Evolutionary conservation across 768 basidiomycete genomes (phyloP), one percentile per base, ranked within the genome.

Genomic region (Lactarius hengduanensis): DNA sequence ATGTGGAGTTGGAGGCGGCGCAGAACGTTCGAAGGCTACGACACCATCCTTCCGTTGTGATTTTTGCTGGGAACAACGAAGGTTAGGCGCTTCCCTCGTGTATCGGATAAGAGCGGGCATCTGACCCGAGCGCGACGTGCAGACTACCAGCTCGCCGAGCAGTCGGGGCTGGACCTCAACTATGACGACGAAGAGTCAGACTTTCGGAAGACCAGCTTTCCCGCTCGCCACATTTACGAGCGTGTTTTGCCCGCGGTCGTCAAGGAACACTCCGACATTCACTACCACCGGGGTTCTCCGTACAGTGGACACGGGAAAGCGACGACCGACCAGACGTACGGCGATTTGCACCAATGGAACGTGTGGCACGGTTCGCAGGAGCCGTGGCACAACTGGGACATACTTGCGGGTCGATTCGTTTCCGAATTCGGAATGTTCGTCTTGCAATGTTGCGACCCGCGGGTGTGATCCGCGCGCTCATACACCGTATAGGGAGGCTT

Each of bases 281-380:
- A 84, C 73, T 97, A 97, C 76, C 93, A 94, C 76, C 87, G 93
- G 54, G 86, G 85, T 40, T 94, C 91, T 20, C 96, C 96, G 0
- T 98, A 96, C 77, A 93, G 92, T 66, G 89, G 89, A 1, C 81
- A 84, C 53, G 92, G 91, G 6, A 87, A 88, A 69, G 77, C 77
- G 8, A 89, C 90, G 0, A 85, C 83, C 0, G 94, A 98, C 75
- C 80, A 79, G 73, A 88, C 85, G 0, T 81, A 89, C 26, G 96
- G 96, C 11, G 96, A 98, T 77, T 78, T 96, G 32, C 95, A 97
- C 73, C 94, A 97, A 76, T 96, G 94, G 91, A 94, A 94, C 75
- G 92, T 96, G 18, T 96, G 94, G 94, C 94, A 96, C 73, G 94
- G 92, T 22, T 81, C 91, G 3, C 94, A 98, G 74, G 90, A 95